Evolutionary conservation across 768 basidiomycete species (phyloP), one percentile per base, ranked within the genome.

Genomic region (Collybia mongolica): DNA sequence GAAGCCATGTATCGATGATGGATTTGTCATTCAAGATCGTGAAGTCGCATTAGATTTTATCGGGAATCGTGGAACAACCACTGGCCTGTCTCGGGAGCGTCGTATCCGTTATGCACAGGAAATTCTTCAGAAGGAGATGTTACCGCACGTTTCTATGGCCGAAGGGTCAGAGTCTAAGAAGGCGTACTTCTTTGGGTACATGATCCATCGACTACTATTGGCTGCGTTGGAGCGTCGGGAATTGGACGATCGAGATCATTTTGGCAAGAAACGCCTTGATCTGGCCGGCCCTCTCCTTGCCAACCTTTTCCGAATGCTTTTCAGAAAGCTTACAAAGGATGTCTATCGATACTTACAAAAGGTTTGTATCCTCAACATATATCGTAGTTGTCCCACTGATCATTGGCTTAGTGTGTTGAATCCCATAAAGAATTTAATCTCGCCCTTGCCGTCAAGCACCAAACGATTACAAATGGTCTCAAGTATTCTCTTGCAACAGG

Each of bases 121-220:
- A 67, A 98, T 99, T 60, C 63, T 99, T 50, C 95, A 98, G 71
- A 98, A 98, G 71, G 96, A 98, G 72, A 95, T 98, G 89, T 66
- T 99, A 39, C 97, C 97, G 0, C 97, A 98, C 61, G 88, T 99
- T 19, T 94, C 95, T 2, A 95, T 94, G 86, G 82, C 86, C 1
- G 93, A 96, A 66, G 94, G 94, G 4, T 93, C 93, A 5, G 93
- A 96, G 69, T 93, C 91, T 20, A 97, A 97, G 75, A 99, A 99
- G 68, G 97, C 97, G 1, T 98, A 94, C 70, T 99, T 98, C 80
- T 93, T 98, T 55, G 97, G 97, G 8, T 98, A 98, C 70, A 99
- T 99, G 96, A 93, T 98, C 26, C 96, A 98, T 70, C 88, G 97
- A 53, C 78, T 99, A 22, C 74, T 98, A 0, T 82, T 97, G 17